Evolutionary conservation across 805 yeast species (phyloP).

Genomic region (Nakazawaea ambrosiae): DNA sequence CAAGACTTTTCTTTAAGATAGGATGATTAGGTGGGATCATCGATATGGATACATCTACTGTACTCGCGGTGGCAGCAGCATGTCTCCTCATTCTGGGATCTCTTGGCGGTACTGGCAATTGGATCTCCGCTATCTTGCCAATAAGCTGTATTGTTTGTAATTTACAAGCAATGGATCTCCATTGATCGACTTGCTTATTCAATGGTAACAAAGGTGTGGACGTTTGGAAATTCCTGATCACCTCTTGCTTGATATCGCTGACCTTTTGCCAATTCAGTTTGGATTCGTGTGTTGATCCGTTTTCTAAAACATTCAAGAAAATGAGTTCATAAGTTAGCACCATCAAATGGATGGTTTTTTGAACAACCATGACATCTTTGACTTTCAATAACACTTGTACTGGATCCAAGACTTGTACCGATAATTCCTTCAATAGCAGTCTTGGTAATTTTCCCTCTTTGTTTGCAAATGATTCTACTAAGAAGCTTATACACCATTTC

Average conservation of each 20-base stretch:
- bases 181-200: slow-evolving; percentile 41
- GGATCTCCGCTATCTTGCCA: slow-evolving; percentile 49
- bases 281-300: slow-evolving; percentile 29
- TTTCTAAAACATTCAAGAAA: slow-evolving; percentile 38
- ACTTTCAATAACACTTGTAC: slow-evolving; percentile 23
- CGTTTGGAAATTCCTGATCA: slow-evolving; percentile 57
- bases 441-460: slow-evolving; percentile 20
- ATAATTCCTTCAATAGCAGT: slow-evolving; percentile 27
- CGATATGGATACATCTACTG: slow-evolving; percentile 37
- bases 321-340: slow-evolving; percentile 35
- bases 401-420: slow-evolving; percentile 16
- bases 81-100: slow-evolving; percentile 17
- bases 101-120: slow-evolving; percentile 39
- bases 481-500: slow-evolving; percentile 33
- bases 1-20: slow-evolving; percentile 47
- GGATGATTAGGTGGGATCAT: slow-evolving; percentile 55
- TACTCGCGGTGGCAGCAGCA: slow-evolving; percentile 5
- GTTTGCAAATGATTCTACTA: slow-evolving; percentile 29
- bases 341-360: slow-evolving; percentile 27
- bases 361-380: slow-evolving; percentile 25
- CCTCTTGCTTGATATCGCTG: slow-evolving; percentile 44
- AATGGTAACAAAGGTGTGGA: slow-evolving; percentile 44
- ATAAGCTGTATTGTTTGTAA: slow-evolving; percentile 71
- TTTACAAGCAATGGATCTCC: slow-evolving; percentile 50
- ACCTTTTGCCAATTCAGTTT: slow-evolving; percentile 48